These are phyloP conservation scores for Dioszegia aurantiaca DNA, from an alignment of 768 basidiomycete genomes.

Conservation along the genomic window DNA sequence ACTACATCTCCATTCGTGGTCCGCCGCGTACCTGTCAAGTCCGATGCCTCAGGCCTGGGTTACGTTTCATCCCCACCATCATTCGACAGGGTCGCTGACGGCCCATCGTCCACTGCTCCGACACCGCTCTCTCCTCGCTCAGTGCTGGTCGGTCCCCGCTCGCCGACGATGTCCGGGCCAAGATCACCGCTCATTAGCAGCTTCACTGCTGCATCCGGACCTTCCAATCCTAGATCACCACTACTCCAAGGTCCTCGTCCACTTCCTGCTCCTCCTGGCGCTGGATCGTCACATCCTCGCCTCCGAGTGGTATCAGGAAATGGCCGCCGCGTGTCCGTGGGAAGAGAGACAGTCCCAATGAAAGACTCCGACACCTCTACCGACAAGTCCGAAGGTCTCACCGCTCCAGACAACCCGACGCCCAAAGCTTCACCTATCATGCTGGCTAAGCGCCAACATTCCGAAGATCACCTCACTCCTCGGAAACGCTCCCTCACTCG, in stretches of 20 bases:
- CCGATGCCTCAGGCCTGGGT: constrained; percentile 1
- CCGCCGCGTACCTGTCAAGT: background rate
- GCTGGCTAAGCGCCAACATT: constrained; percentile 42
- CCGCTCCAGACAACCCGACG: constrained; percentile 7
- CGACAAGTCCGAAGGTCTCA: constrained; percentile 18
- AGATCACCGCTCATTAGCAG: constrained; percentile 8
- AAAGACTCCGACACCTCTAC: constrained; percentile 25
- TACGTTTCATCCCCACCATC: constrained; percentile 5
- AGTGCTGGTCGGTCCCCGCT: constrained; percentile 2
- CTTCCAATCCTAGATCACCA: constrained; percentile 18
- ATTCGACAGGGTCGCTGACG: background rate
- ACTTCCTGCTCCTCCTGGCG: background rate
- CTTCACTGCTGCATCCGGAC: constrained; percentile 4
- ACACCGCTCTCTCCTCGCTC: constrained; percentile 11
- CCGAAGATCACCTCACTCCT: constrained; percentile 44
- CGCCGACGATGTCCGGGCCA: constrained; percentile 3
- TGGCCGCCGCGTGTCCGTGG: constrained; percentile 35
- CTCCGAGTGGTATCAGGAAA: constrained; percentile 42
- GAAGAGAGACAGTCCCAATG: constrained; percentile 42
- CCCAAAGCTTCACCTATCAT: constrained; percentile 2
- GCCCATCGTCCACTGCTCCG: constrained; percentile 2
- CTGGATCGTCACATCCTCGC: constrained; percentile 30
- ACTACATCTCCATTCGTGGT: constrained; percentile 3
- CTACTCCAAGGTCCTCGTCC: constrained; percentile 22
- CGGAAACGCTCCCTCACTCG: constrained; percentile 43